These are phyloP conservation scores for Cryphonectria nitschkei DNA, from an alignment of 2,329 filamentous ascomycete species.

Conservation along the genomic window DNA sequence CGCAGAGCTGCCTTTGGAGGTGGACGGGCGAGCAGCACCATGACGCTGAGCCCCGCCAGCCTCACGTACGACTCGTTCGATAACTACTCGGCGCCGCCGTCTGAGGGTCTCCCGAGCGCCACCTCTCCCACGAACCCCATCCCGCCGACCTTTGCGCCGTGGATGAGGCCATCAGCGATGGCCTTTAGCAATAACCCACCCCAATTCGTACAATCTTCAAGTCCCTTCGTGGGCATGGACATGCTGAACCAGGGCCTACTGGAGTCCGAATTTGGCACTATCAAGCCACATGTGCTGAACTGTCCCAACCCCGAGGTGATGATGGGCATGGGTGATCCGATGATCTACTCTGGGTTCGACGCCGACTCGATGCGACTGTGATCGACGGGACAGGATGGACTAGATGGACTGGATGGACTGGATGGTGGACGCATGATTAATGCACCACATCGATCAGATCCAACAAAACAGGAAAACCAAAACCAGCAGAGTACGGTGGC, in stretches of 20 bases:
- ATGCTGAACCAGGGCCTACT: conserved; percentile 55
- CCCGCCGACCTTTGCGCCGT: conserved; percentile 26
- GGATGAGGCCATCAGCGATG: conserved; percentile 35
- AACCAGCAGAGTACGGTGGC: neutral
- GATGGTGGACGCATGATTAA: neutral
- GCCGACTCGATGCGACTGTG: conserved; percentile 48
- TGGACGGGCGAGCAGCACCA: conserved; percentile 40
- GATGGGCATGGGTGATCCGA: conserved; percentile 61
- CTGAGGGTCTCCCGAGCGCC: conserved; percentile 35
- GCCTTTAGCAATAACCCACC: conserved; percentile 33
- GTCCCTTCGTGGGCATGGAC: conserved; percentile 47
- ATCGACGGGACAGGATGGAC: conserved; percentile 18
- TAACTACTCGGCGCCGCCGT: conserved; percentile 33
- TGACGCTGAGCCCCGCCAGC: conserved; percentile 59
- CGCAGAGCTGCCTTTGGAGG: conserved; percentile 50
- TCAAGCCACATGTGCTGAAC: conserved; percentile 59
- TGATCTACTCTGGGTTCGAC: conserved; percentile 60
- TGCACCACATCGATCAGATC: neutral
- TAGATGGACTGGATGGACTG: too few species aligned
- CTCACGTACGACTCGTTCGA: conserved; percentile 52
- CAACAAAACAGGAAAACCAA: too few species aligned
- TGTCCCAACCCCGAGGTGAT: conserved; percentile 58
- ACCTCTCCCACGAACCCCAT: conserved; percentile 38
- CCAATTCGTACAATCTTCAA: conserved; percentile 48
- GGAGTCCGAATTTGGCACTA: conserved; percentile 56